Evolutionary conservation across 192 early-diverging fungal genomes (phyloP).

Genomic region (Umbelopsis ramanniana): DNA sequence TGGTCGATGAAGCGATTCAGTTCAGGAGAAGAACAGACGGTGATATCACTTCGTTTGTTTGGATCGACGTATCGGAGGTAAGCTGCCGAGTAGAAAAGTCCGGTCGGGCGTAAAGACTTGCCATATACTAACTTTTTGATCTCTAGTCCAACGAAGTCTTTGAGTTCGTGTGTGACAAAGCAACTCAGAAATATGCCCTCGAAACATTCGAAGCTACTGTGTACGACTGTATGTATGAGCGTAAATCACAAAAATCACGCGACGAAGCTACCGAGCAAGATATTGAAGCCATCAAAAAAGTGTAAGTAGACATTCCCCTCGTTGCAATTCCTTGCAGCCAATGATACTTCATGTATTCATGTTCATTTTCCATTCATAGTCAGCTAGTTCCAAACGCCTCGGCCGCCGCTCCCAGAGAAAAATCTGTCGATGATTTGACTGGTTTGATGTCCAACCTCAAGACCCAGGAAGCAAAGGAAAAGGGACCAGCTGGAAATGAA

Average conservation of each 20-base stretch:
- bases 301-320: too few relatives aligned
- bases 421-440: neutral
- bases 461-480: neutral
- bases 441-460: neutral
- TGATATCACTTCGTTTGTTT: slow-evolving; percentile 48
- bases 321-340: too few relatives aligned
- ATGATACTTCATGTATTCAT: too few relatives aligned
- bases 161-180: slow-evolving; percentile 52
- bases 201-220: slow-evolving; percentile 60
- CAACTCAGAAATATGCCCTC: slow-evolving; percentile 39
- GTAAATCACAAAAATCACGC: slow-evolving; percentile 46
- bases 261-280: slow-evolving; percentile 57
- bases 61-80: slow-evolving; percentile 59
- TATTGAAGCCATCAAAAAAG: slow-evolving; percentile 51
- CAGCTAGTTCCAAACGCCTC: neutral
- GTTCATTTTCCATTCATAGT: neutral
- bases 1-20: slow-evolving; percentile 62
- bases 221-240: slow-evolving; percentile 74
- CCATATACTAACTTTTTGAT: too few relatives aligned
- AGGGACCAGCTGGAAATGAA: neutral
- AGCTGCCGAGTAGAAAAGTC: neutral
- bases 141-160: slow-evolving; percentile 34
- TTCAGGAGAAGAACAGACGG: slow-evolving; percentile 47
- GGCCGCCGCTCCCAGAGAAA: neutral
- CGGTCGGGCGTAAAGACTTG: too few relatives aligned